These are phyloP conservation scores for Leccinum truebloodii DNA, from an alignment of 768 basidiomycete genomes.

Conservation along the genomic window DNA sequence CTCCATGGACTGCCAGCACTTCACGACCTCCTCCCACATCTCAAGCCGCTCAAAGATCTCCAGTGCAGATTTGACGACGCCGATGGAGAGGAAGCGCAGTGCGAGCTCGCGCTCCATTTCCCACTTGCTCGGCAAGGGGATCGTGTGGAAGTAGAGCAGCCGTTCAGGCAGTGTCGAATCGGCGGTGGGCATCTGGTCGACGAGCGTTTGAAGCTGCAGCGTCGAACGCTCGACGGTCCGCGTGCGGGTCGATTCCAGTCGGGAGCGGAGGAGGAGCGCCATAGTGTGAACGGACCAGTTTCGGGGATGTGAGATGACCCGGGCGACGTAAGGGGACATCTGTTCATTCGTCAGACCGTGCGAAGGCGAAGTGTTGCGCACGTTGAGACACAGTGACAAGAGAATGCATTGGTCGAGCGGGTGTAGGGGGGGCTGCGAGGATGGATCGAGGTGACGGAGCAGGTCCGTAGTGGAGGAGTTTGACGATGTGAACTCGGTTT, in stretches of 20 bases:
- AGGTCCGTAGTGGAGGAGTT: slow-evolving; percentile 47
- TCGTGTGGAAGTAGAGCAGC: slow-evolving; percentile 74
- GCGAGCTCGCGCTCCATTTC: slow-evolving; percentile 92
- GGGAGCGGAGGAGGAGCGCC: slow-evolving; percentile 89
- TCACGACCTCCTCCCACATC: slow-evolving; percentile 98
- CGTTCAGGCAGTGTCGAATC: slow-evolving; percentile 77
- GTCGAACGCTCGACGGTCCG: slow-evolving; percentile 92
- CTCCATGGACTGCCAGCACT: slow-evolving; percentile 84
- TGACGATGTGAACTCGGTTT: slow-evolving; percentile 87
- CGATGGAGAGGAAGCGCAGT: slow-evolving; percentile 75
- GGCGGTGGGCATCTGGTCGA: slow-evolving; percentile 94
- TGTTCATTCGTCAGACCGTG: slow-evolving; percentile 92
- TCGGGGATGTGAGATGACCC: slow-evolving; percentile 83
- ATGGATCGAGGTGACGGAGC: slow-evolving; percentile 76
- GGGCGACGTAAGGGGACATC: slow-evolving; percentile 88
- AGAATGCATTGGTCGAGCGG: slow-evolving; percentile 94
- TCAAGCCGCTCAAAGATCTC: slow-evolving; percentile 94
- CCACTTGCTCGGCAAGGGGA: slow-evolving; percentile 89
- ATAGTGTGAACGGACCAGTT: slow-evolving; percentile 99
- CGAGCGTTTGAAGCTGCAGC: slow-evolving; percentile 90
- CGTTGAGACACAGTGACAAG: slow-evolving; percentile 85
- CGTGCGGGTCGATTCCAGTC: slow-evolving; percentile 84
- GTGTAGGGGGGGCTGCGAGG: slow-evolving; percentile 82
- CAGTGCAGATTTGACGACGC: slow-evolving; percentile 86
- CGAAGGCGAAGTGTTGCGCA: slow-evolving; percentile 83